Conservation (phyloP, 1,284 basidiomycete genomes). For the Apiotrichum sp. region DNA sequence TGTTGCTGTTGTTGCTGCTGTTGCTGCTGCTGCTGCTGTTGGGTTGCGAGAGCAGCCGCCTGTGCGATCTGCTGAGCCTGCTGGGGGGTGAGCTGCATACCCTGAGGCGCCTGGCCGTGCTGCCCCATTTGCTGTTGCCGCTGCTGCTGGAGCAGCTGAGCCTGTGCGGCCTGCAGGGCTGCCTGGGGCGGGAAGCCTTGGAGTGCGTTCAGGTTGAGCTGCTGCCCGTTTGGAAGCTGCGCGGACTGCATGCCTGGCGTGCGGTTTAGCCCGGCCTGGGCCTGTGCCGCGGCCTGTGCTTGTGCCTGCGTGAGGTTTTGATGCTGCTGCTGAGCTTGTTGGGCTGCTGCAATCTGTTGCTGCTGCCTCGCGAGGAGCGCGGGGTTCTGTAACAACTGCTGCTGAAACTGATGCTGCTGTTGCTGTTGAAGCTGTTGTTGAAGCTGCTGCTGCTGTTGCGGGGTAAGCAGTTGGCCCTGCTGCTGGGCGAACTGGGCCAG, state of each 20-base stretch:
- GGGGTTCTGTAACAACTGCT: constrained; percentile 7
- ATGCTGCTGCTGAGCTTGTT: too few species aligned
- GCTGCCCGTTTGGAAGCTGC: constrained; percentile 8
- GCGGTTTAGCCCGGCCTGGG: constrained; percentile 3
- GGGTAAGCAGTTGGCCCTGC: constrained; percentile 9
- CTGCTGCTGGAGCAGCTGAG: constrained; percentile 13
- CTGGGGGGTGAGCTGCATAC: constrained; percentile 14
- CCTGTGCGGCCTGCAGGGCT: constrained; percentile 6
- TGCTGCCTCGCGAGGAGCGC: constrained; percentile 11
- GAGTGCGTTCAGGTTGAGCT: not conserved
- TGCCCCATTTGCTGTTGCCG: constrained; percentile 4
- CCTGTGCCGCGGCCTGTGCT: constrained; percentile 4
- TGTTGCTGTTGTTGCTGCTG: not conserved
- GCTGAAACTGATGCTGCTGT: constrained; percentile 12
- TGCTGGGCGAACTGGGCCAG: constrained; percentile 18
- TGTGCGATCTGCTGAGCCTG: constrained; percentile 20
- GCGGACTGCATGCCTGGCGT: constrained; percentile 4
- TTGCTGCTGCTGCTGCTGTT: constrained; percentile 3
- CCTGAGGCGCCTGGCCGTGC: constrained; percentile 6
- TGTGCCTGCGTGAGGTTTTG: not conserved
- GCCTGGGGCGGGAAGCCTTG: constrained; percentile 9
- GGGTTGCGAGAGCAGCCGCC: constrained; percentile 3
- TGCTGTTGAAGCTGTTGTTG: constrained; percentile 16
- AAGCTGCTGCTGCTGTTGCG: constrained; percentile 17
- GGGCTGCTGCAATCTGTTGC: constrained; percentile 5